Conservation (phyloP, 176 grass and related monocot species). For the Paspalum vaginatum region DNA sequence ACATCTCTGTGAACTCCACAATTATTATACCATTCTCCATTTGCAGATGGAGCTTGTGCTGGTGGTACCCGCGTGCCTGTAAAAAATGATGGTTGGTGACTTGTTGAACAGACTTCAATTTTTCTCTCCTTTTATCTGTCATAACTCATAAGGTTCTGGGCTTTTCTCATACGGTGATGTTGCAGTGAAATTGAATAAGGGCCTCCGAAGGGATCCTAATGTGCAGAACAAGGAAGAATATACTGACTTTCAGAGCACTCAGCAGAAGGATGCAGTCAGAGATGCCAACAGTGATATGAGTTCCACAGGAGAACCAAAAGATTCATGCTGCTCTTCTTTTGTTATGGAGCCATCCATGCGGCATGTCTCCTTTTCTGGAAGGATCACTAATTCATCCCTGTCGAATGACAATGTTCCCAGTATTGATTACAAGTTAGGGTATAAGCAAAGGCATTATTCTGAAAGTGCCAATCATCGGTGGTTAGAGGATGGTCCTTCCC, state of each 20-base stretch:
- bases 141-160: constrained; percentile 7
- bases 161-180: constrained; percentile 35
- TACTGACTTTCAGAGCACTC: constrained; percentile 11
- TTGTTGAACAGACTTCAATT: constrained; percentile 47
- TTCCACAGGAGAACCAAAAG: constrained; percentile 43
- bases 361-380: constrained; percentile 32
- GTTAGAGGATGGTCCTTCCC: constrained; percentile 42
- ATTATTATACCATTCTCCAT: constrained; percentile 21
- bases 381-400: constrained; percentile 24
- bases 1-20: constrained; percentile 35
- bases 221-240: constrained; percentile 53
- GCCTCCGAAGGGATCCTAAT: constrained; percentile 40
- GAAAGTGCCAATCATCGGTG: constrained; percentile 33
- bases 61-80: constrained; percentile 35
- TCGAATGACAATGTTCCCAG: constrained; percentile 26
- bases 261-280: constrained; percentile 43
- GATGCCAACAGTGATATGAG: constrained; percentile 40
- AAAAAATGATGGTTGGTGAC: constrained; percentile 49
- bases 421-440: constrained; percentile 16
- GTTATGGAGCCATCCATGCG: constrained; percentile 51
- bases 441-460: constrained; percentile 26
- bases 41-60: constrained; percentile 42
- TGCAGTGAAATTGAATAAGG: constrained; percentile 47
- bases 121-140: constrained; percentile 25
- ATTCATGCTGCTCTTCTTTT: constrained; percentile 38